Evolutionary conservation across 1,284 basidiomycete species (phyloP), one percentile per base, ranked within the genome.

Genomic region (Chalciporus sp.): DNA sequence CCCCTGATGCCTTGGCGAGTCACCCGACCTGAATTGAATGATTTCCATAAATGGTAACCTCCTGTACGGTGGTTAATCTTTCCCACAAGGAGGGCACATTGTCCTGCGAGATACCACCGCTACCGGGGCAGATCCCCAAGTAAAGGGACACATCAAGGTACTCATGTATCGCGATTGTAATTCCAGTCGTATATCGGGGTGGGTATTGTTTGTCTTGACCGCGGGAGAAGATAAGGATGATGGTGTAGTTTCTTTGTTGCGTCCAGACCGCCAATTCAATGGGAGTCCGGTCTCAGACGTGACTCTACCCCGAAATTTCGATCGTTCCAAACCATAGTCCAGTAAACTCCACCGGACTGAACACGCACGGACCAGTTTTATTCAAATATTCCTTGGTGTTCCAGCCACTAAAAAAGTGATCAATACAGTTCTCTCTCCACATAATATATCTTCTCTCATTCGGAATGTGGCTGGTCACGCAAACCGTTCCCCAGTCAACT

Each of bases 51-150:
- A 52, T 28, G 37, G 60, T 1, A 43, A 54, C 3, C 42, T 26
- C 61, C 58, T 63, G 47, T 28, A 2, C 5, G 10, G 6, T 11
- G 10, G 0, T 26, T 3, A 58, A 45, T 42, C 6, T 8, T 1
- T 40, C 50, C 2, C 0, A 3, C 57, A 61, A 65, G 51, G 61
- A 58, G 45, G 63, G 57, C 2, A 57, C 46, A 62, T 60, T 61
- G 48, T 33, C 11, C 8, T 11, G 4, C 27, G 27, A 28, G 27
- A 28, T 28, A 28, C 27, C 27, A 28, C 28, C 28, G 28, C 28
- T 29, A 9, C 28, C 31, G 6, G 11, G 12, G 11, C 12, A 33
- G 31, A 33, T 33, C 31, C 11, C 14, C 31, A 12, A 11, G 29
- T 31, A 28, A 9, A 28, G 9, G 9, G 27, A 4, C 31, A 3